Evolutionary conservation across 345 rosid genomes (phyloP).

Genomic region (Eucalyptus polyanthemos): DNA sequence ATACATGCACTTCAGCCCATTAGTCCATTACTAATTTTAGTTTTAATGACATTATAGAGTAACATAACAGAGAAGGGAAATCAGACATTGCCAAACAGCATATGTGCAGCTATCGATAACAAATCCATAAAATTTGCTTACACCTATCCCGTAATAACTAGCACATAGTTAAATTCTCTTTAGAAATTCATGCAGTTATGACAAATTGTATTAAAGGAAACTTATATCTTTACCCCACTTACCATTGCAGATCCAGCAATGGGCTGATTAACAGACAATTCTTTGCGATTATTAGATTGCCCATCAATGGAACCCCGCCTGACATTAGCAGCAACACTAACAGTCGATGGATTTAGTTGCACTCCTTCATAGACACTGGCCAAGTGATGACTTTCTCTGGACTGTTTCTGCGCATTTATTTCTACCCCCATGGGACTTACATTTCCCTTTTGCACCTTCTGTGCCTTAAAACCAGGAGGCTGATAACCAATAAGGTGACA

Average conservation of each 20-base stretch:
- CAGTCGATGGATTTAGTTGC: constrained; percentile 1
- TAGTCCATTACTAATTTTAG: background rate
- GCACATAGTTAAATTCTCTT: background rate
- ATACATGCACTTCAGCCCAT: background rate
- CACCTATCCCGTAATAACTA: background rate
- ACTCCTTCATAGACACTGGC: constrained; percentile 4
- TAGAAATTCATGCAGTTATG: background rate
- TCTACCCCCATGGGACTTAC: background rate
- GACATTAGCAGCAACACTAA: background rate
- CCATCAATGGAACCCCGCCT: background rate
- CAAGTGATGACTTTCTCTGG: background rate
- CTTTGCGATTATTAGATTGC: background rate
- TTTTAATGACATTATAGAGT: background rate
- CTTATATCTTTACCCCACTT: background rate
- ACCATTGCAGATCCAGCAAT: background rate
- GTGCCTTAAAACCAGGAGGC: constrained; percentile 4
- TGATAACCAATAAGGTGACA: constrained; percentile 41
- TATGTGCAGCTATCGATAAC: background rate
- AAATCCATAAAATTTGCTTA: background rate
- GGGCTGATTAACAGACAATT: background rate
- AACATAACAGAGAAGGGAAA: background rate
- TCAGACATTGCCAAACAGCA: background rate
- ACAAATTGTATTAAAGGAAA: background rate
- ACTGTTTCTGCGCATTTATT: constrained; percentile 9
- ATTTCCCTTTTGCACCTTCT: background rate